A percentile compares a stretch with the other conserved stretches of the same genome.
Evolutionary conservation across 441 rosid species (phyloP).

Genomic region (Euphorbia schlechtendalii): DNA sequence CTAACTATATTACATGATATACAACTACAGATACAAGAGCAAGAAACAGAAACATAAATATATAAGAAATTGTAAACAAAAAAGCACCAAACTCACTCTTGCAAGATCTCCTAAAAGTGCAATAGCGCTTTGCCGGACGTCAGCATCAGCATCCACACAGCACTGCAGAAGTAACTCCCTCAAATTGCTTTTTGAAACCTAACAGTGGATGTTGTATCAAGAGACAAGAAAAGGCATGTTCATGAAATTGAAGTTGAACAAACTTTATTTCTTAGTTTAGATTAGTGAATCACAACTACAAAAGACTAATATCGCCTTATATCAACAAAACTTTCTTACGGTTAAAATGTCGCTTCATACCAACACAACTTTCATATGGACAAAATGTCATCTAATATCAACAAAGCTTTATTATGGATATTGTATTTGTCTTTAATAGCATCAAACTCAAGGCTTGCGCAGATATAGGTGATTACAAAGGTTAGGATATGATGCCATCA

Average conservation of each 20-base stretch:
- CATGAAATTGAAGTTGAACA: neutral
- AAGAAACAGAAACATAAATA: neutral
- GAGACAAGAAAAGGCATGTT: neutral
- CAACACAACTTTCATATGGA: too few species aligned
- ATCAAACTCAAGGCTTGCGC: neutral
- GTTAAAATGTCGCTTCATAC: too few species aligned
- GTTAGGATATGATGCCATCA: neutral
- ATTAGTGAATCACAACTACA: neutral
- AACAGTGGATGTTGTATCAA: neutral
- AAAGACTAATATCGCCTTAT: neutral
- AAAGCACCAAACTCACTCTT: neutral
- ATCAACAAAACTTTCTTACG: neutral
- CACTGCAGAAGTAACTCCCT: constrained; percentile 86
- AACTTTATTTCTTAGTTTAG: neutral
- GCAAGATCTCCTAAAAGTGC: constrained; percentile 97
- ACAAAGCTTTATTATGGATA: too few species aligned
- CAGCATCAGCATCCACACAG: constrained; percentile 85
- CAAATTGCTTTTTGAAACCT: constrained; percentile 82
- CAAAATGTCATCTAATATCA: too few species aligned
- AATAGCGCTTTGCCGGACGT: constrained; percentile 96
- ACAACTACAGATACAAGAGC: constrained; percentile 7
- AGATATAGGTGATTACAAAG: neutral
- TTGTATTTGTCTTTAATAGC: neutral
- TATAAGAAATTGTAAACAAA: too few species aligned
- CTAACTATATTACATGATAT: neutral